These are phyloP conservation scores for Phytophthora quininea DNA, from an alignment of 352 stramenopile genomes.

Conservation along the genomic window DNA sequence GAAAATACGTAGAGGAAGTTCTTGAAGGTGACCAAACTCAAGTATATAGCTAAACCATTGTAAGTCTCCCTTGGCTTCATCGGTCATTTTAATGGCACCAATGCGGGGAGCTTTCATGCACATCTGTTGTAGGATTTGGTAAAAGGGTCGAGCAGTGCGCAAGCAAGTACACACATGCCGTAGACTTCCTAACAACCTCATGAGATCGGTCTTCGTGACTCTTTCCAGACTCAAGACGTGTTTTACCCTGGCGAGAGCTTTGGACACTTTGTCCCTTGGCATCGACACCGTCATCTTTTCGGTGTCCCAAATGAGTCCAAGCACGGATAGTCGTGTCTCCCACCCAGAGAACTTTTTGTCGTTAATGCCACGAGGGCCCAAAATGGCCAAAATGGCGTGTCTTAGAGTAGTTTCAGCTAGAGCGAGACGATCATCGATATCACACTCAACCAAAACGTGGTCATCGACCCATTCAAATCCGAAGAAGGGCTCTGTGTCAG, in stretches of 20 bases:
- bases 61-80: background rate
- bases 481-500: background rate
- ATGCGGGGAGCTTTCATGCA: background rate
- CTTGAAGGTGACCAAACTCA: background rate
- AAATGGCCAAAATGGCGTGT: background rate
- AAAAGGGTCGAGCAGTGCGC: background rate
- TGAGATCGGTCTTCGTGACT: background rate
- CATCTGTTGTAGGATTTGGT: background rate
- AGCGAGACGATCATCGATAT: background rate
- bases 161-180: background rate
- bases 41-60: background rate
- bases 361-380: background rate
- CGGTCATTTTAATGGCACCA: background rate
- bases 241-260: background rate
- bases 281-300: background rate
- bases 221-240: background rate
- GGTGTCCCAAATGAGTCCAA: background rate
- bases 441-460: background rate
- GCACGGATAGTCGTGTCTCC: background rate
- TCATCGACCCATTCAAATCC: background rate
- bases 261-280: background rate
- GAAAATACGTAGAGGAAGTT: background rate
- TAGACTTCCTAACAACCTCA: background rate
- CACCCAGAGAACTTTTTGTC: background rate
- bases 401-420: background rate